Evolutionary conservation across 176 grass and related monocot species (phyloP).

Genomic region (Dactylis glomerata): DNA sequence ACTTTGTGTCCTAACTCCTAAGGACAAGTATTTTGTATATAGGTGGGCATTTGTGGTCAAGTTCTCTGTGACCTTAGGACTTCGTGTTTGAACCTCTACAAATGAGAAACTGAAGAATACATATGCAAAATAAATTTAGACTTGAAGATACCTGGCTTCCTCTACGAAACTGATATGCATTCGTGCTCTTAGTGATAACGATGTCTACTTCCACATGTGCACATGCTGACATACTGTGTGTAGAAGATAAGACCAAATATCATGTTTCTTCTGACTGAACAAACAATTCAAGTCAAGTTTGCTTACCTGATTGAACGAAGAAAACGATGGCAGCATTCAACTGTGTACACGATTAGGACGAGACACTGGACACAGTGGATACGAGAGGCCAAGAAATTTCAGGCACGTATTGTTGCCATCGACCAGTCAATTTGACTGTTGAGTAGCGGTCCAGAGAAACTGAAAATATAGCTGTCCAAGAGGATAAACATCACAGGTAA

Average conservation of each 20-base stretch:
- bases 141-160: neutral
- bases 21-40: too few relatives aligned
- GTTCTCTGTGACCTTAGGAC: too few relatives aligned
- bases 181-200: neutral
- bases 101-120: too few relatives aligned
- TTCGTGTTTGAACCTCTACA: too few relatives aligned
- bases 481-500: neutral
- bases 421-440: neutral
- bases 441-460: neutral
- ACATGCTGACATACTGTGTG: neutral
- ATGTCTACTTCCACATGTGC: neutral
- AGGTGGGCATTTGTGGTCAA: too few relatives aligned
- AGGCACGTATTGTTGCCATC: neutral
- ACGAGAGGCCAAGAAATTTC: neutral
- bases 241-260: neutral
- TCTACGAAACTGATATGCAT: neutral
- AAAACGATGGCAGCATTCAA: neutral
- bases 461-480: neutral
- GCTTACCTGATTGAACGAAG: neutral
- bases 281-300: neutral
- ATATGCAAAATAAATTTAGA: neutral
- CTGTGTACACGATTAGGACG: neutral
- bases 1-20: too few relatives aligned
- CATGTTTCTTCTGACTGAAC: neutral
- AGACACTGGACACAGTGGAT: neutral